Conservation (phyloP, 768 basidiomycete species). For the Boletus rubroflammeus region DNA sequence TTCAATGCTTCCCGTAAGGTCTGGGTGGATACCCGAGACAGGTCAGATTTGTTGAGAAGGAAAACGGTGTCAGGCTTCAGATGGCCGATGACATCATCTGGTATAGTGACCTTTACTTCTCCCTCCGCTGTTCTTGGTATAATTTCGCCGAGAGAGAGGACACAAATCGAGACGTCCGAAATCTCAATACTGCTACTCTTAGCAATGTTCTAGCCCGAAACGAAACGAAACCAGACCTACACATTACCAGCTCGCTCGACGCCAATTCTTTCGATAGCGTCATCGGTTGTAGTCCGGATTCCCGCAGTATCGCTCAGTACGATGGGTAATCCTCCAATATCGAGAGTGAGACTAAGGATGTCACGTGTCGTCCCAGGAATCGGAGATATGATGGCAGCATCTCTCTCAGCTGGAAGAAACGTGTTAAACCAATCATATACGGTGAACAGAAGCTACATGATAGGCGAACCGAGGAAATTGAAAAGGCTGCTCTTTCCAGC, state of each 20-base stretch:
- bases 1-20: conserved; percentile 19
- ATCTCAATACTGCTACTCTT: conserved; percentile 49
- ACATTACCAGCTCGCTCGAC: conserved; percentile 66
- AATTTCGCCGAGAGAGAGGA: conserved; percentile 64
- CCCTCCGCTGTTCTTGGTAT: conserved; percentile 6
- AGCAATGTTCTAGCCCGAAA: not conserved
- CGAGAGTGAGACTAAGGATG: conserved; percentile 77
- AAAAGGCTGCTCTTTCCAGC: conserved; percentile 90
- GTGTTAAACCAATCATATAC: not conserved
- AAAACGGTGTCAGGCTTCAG: conserved; percentile 59
- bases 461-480: conserved; percentile 68
- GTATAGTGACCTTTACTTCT: conserved; percentile 31
- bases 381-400: conserved; percentile 86
- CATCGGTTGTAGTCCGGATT: conserved; percentile 61
- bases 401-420: conserved; percentile 62
- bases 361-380: conserved; percentile 90
- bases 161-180: conserved; percentile 76
- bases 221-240: conserved; percentile 42
- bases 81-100: conserved; percentile 46
- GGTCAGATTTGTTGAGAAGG: conserved; percentile 78
- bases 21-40: conserved; percentile 27
- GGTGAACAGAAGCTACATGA: not conserved
- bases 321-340: conserved; percentile 84
- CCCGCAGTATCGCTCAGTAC: conserved; percentile 86
- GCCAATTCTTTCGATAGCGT: conserved; percentile 74